Evolutionary conservation across 352 stramenopile genomes (phyloP), one percentile per base, ranked within the genome.

Genomic region (Phytophthora lateralis): DNA sequence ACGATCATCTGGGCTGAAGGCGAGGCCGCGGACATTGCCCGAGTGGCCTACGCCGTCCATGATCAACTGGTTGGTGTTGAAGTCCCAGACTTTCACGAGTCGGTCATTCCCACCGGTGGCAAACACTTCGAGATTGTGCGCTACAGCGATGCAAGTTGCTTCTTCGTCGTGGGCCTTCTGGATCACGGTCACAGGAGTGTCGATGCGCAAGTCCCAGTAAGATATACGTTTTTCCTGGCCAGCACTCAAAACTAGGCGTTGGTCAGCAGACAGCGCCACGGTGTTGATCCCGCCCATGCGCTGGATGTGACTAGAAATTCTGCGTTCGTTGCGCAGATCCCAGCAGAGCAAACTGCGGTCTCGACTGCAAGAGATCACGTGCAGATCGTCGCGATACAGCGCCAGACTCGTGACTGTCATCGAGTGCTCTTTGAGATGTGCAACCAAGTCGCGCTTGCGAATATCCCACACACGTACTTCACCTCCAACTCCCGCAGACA

Each of bases 381-480:
- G 89, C 50, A 91, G 71, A 54, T 98, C 92, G 73, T 98, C 93
- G 5, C 83, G 69, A 68, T 91, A 98, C 0, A 98, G 69, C n/a
- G 76, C 88, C 18, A 98, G 71, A 15, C 72, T 67, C 14, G 87
- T 95, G 21, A 98, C 89, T 0, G 73, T 52, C 76, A 95, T 89
- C 43, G 90, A 88, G 69, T 98, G 93, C 59, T 98, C 90, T 63
- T 97, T 98, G 8, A 98, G 63, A 58, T 98, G 90, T 8, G 82
- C 93, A 8, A 98, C 76, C 64, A 97, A 78, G 72, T 97, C 84
- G 20, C 93, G 80, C 47, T 85, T 94, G 57, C 93, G 85, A 48
- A 98, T 78, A 66, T 98, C 93, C 94, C 94, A 98, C 46, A 98
- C 89, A 8, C 94, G 84, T 8, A 98, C 85, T 48, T 97, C 93